These are phyloP conservation scores for Cladosporium cucumerinum DNA, from an alignment of 2,329 filamentous ascomycete genomes.

Conservation along the genomic window DNA sequence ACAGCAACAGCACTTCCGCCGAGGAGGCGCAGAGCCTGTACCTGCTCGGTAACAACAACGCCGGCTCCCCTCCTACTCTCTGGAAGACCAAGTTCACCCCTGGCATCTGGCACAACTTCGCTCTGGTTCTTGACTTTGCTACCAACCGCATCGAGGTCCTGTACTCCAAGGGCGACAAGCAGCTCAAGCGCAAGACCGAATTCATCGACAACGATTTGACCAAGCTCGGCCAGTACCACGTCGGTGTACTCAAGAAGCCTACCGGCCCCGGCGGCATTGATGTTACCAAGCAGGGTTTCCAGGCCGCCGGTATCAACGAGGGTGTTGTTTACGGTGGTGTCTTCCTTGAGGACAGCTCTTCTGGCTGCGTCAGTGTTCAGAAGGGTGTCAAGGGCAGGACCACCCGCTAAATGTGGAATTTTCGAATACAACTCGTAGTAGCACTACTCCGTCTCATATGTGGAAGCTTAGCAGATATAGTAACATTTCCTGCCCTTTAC, in stretches of 20 bases:
- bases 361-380: constrained; percentile 17
- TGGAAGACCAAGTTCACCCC: constrained; percentile 52
- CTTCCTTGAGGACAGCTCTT: constrained; percentile 45
- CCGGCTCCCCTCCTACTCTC: constrained; percentile 37
- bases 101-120: constrained; percentile 60
- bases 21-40: constrained; percentile 21
- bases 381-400: constrained; percentile 15
- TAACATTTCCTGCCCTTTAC: background rate
- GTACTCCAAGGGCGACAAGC: constrained; percentile 50
- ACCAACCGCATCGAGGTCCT: constrained; percentile 55
- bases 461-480: background rate
- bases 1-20: constrained; percentile 44
- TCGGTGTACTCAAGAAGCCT: constrained; percentile 62
- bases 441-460: background rate
- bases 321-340: constrained; percentile 53
- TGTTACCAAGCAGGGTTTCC: constrained; percentile 48
- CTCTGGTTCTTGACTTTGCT: constrained; percentile 55
- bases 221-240: constrained; percentile 60
- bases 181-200: constrained; percentile 49
- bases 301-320: constrained; percentile 50
- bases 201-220: constrained; percentile 50
- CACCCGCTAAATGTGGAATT: background rate
- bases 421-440: no score
- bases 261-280: constrained; percentile 40
- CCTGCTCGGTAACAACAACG: constrained; percentile 33